Evolutionary conservation across 768 basidiomycete species (phyloP).

Genomic region (Lentinus tigrinus): DNA sequence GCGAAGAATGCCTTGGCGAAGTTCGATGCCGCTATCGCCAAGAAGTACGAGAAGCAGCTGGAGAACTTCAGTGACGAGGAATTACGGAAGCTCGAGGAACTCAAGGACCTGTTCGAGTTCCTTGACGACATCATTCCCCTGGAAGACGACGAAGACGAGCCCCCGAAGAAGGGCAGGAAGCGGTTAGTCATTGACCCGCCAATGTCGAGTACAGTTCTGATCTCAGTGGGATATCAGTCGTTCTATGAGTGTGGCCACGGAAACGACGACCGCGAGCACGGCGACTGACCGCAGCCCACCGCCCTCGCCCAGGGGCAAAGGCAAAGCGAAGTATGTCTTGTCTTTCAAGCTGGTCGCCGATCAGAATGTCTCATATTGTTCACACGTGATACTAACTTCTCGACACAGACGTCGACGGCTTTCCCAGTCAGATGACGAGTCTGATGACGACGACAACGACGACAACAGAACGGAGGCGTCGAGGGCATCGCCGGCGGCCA

Average conservation of each 20-base stretch:
- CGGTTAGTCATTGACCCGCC: slow-evolving; percentile 40
- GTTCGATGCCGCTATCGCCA: slow-evolving; percentile 64
- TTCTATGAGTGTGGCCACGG: slow-evolving; percentile 57
- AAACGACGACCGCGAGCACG: slow-evolving; percentile 36
- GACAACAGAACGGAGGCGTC: slow-evolving; percentile 25
- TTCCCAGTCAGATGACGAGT: slow-evolving; percentile 50
- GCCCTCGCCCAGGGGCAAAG: slow-evolving; percentile 16
- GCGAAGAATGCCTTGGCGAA: slow-evolving; percentile 69
- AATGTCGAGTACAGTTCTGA: background rate
- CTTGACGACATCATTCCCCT: slow-evolving; percentile 70
- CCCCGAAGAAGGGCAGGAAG: slow-evolving; percentile 44
- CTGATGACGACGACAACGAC: slow-evolving; percentile 40
- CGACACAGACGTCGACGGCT: slow-evolving; percentile 50
- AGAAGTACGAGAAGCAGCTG: slow-evolving; percentile 71
- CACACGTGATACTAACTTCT: slow-evolving; percentile 33
- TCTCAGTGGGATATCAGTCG: slow-evolving; percentile 39
- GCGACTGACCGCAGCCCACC: slow-evolving; percentile 20
- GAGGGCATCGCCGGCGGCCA: slow-evolving; percentile 32
- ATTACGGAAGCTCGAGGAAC: slow-evolving; percentile 58
- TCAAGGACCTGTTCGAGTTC: slow-evolving; percentile 66
- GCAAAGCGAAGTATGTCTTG: slow-evolving; percentile 32
- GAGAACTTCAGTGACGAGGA: slow-evolving; percentile 73
- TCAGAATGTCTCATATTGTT: slow-evolving; percentile 27
- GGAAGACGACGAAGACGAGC: slow-evolving; percentile 52
- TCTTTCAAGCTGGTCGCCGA: too few relatives aligned